Evolutionary conservation across 1,284 basidiomycete species (phyloP), one percentile per base, ranked within the genome.

Genomic region (Boletus calvinii): DNA sequence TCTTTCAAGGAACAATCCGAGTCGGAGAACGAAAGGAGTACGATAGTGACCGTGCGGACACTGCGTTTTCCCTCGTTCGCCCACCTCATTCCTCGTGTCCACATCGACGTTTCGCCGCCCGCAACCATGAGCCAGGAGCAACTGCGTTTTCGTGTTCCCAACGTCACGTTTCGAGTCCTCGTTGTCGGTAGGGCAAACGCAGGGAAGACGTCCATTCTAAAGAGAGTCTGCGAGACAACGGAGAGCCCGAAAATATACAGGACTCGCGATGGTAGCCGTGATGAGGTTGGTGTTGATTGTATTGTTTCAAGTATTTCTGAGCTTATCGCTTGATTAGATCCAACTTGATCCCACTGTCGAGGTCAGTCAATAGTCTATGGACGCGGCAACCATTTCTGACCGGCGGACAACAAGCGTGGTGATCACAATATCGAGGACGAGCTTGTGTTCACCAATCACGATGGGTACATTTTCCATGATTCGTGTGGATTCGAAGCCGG

Each of bases 191-290:
- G 47, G 18, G 46, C 38, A 8, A 52, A 52, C 31, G 32, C 50
- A 31, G 51, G 51, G 13, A 54, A 54, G 24, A 54, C 51, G 2
- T 36, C 51, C 17, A 54, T 54, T 10, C 15, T 54, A 17, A 18
- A 54, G 34, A 30, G 44, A 37, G 39, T 54, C 20, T 54, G 52
- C 4, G 51, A 54, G 32, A 54, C 43, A 12, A 54, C 43, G 3
- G 52, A 54, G 43, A 47, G 18, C 17, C 52, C 44, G 7, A 41
- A 54, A 7, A 22, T 34, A 6, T 54, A 41, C 29, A 53, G 51
- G 17, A 2, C 20, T 9, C 20, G 3, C 9, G 2, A 20, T 6
- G 9, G n/a, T 7, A 1, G 1, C 8, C 29, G 43, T 24, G 34
- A 54, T 42, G 52, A 47, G 51, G 52, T 54, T 4, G 6, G 51